Conservation (phyloP, 257 asterid species). For the Vinca minor region DNA sequence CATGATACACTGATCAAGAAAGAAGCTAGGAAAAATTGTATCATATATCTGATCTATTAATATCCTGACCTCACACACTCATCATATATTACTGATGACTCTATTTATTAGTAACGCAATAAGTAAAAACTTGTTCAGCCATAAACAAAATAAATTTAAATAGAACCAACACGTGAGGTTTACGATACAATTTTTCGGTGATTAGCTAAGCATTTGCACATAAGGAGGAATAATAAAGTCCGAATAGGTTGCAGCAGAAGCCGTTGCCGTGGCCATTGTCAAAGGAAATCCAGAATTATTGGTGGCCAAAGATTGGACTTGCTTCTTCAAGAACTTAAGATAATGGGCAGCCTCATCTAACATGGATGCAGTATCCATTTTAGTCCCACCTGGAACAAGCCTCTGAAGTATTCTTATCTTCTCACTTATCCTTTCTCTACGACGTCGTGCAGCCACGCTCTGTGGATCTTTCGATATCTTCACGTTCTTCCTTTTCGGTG, state of each 20-base stretch:
- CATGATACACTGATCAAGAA: too few species aligned
- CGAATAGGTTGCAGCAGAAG: conserved; percentile 9
- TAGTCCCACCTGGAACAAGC: conserved; percentile 57
- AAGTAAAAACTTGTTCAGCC: too few species aligned
- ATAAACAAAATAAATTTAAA: too few species aligned
- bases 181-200: too few species aligned
- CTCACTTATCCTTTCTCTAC: conserved; percentile 50
- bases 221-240: conserved; percentile 11
- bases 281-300: conserved; percentile 13
- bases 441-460: conserved; percentile 49
- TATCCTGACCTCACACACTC: too few species aligned
- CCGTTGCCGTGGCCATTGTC: neutral
- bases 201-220: conserved; percentile 29
- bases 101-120: too few species aligned
- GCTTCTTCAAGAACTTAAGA: conserved; percentile 44
- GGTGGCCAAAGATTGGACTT: conserved; percentile 26
- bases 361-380: conserved; percentile 56
- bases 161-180: too few species aligned
- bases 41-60: too few species aligned
- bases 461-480: conserved; percentile 50
- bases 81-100: too few species aligned
- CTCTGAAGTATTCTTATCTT: conserved; percentile 43
- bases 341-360: conserved; percentile 56
- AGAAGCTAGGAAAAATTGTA: too few species aligned
- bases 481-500: conserved; percentile 52